Evolutionary conservation across 2,329 filamentous ascomycete genomes (phyloP).

Genomic region (Botryotinia calthae): DNA sequence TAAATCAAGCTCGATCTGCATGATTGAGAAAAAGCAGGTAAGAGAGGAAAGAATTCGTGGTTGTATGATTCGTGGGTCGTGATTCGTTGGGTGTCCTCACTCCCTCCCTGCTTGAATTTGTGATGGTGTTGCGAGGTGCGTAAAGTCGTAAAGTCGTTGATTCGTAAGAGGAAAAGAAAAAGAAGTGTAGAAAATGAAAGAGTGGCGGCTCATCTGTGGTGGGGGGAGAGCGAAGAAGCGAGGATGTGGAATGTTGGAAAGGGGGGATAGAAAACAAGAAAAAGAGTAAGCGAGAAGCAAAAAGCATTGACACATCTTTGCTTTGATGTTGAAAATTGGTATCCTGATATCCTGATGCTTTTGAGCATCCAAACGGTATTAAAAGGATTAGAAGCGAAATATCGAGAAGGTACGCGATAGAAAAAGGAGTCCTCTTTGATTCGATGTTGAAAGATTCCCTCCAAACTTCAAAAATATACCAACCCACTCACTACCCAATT

Average conservation of each 20-base stretch:
- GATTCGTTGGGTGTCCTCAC: neutral
- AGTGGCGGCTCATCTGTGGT: neutral
- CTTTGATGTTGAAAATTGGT: neutral
- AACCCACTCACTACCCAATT: too few species aligned
- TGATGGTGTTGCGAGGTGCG: neutral
- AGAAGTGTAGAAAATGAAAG: neutral
- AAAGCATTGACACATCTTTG: neutral
- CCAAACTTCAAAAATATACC: neutral
- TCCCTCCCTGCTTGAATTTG: neutral
- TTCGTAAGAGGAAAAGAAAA: neutral
- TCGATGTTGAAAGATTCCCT: neutral
- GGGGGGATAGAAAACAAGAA: neutral
- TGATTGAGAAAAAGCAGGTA: neutral
- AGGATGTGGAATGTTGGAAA: neutral
- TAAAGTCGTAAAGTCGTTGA: neutral
- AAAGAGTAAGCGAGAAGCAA: neutral
- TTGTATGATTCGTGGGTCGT: neutral
- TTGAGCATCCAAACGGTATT: neutral
- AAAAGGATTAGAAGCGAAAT: neutral
- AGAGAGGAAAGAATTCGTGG: neutral
- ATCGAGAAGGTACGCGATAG: neutral
- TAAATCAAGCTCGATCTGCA: too few species aligned
- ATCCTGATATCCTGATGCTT: neutral
- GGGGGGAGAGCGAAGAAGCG: neutral
- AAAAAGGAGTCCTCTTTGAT: too few species aligned